A percentile compares a stretch with the other conserved stretches of the same genome.
Conservation (phyloP, 345 rosid genomes). For the Gossypium rotundifolium region DNA sequence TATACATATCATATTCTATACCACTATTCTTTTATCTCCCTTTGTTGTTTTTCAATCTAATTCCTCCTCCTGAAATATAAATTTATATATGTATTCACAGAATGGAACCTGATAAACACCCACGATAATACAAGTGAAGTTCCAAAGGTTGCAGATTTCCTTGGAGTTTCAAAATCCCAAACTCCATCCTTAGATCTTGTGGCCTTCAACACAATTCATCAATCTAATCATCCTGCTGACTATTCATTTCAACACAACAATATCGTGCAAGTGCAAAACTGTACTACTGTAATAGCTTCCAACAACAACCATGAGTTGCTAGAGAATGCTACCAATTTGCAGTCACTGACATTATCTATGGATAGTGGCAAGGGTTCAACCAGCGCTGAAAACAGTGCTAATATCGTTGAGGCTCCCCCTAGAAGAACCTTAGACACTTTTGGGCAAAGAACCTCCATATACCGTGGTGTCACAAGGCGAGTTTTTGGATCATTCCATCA, state of each 20-base stretch:
- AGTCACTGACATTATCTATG: slow-evolving; percentile 86
- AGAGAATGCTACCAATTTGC: slow-evolving; percentile 66
- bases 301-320: slow-evolving; percentile 41
- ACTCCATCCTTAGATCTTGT: slow-evolving; percentile 59
- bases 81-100: slow-evolving; percentile 29
- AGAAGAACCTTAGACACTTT: slow-evolving; percentile 87
- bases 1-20: slow-evolving; percentile 10
- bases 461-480: slow-evolving; percentile 96
- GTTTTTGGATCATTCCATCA: background rate
- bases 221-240: slow-evolving; percentile 55
- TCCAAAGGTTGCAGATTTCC: slow-evolving; percentile 95
- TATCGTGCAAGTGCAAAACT: slow-evolving; percentile 47
- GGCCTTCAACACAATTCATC: slow-evolving; percentile 59
- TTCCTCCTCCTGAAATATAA: background rate
- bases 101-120: slow-evolving; percentile 69
- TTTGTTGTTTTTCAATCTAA: background rate
- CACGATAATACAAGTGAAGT: slow-evolving; percentile 53
- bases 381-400: slow-evolving; percentile 52
- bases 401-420: slow-evolving; percentile 58
- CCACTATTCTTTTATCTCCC: background rate
- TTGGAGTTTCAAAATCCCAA: slow-evolving; percentile 84
- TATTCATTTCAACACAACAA: slow-evolving; percentile 49
- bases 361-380: slow-evolving; percentile 72
- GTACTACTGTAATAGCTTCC: slow-evolving; percentile 26
- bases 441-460: slow-evolving; percentile 94